Percentiles rank a stretch among this genome's conserved stretches.
These are phyloP conservation scores for Intubia oerlemansii DNA, from an alignment of 2,329 filamentous ascomycete genomes.

Conservation along the genomic window DNA sequence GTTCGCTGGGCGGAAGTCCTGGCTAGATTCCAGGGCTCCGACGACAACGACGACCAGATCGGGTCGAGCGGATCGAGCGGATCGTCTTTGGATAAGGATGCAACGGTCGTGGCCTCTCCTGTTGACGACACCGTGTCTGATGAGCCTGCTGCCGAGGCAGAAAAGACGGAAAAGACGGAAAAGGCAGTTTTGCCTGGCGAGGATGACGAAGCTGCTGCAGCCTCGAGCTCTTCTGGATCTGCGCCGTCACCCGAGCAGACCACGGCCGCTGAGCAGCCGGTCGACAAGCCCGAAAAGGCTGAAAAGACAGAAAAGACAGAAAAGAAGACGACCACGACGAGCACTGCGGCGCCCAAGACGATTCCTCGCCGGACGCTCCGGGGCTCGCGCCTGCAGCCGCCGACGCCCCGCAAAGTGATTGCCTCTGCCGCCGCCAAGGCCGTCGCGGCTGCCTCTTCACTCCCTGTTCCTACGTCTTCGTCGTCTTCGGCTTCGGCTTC, in stretches of 20 bases:
- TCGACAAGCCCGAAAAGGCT: neutral
- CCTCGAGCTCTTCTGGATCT: neutral
- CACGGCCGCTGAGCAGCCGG: neutral
- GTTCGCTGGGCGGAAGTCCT: conserved; percentile 15
- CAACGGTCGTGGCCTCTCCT: too few relatives aligned
- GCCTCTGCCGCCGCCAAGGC: conserved; percentile 3
- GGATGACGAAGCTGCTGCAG: neutral
- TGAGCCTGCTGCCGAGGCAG: neutral
- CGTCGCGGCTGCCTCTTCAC: too few relatives aligned
- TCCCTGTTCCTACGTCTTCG: too few relatives aligned
- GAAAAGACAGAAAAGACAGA: conserved; percentile 3
- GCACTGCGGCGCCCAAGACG: too few relatives aligned
- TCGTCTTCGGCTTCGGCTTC: too few relatives aligned
- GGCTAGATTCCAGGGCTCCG: conserved; percentile 10
- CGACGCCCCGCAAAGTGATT: conserved; percentile 7
- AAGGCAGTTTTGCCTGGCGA: neutral
- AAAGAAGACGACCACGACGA: too few relatives aligned
- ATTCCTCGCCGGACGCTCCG: conserved; percentile 6
- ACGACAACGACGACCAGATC: conserved; percentile 2
- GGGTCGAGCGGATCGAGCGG: neutral
- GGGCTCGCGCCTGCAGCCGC: conserved; percentile 6
- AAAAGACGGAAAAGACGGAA: neutral
- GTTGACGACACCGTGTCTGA: too few relatives aligned
- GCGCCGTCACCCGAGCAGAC: neutral
- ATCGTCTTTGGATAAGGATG: neutral